Base-by-base conservation (phyloP, 2,329 filamentous ascomycete species). In the Talaromyces sp. region DNA sequence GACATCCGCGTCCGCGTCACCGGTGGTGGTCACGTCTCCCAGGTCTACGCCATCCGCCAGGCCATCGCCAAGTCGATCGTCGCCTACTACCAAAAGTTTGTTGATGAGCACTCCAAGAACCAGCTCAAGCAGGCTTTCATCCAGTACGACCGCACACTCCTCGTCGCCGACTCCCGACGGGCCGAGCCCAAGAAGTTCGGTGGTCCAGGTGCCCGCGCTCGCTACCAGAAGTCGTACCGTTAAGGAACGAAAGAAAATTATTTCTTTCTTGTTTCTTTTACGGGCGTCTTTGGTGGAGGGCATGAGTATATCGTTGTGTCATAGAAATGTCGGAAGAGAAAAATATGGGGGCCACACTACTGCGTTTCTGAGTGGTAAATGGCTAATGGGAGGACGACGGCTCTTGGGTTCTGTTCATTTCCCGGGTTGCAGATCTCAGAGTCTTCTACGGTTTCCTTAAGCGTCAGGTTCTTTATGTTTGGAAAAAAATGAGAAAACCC, bases 71-170 rank as follows among this genome's bases (percentile, higher is more conserved):
- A 98, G 88, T 89, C 89, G 75, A 91, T 96, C 79, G 89, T 96
- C 77, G 89, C 92, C 81, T 97, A 97, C 89, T 98, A 97, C 90
- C 93, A 97, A 85, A 97, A 99, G 87, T 99, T 89, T 84, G 91
- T 98, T 82, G 95, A 99, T 79, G 95, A 99, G 90, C 93, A 98
- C 90, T 91, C 90, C 85, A 99, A 99, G 90, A 97, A 98, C 88
- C 86, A 92, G 83, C 87, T 99, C 77, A 99, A 98, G 91, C 89
- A 93, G 83, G 90, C 91, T 71, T 88, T 99, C 72, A 90, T 93
- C 76, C 87, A 92, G 80, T 99, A 93, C 86, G 92, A 96, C 86
- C 88, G 93, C 77, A 96, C 92, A 78, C 89, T 99, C 71, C 90
- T 99, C 77, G 95, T 99, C 75, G 95, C 95, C 81, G 95, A 99